These are phyloP conservation scores for Jatropha curcas DNA, from an alignment of 345 rosid genomes.

Conservation along the genomic window DNA sequence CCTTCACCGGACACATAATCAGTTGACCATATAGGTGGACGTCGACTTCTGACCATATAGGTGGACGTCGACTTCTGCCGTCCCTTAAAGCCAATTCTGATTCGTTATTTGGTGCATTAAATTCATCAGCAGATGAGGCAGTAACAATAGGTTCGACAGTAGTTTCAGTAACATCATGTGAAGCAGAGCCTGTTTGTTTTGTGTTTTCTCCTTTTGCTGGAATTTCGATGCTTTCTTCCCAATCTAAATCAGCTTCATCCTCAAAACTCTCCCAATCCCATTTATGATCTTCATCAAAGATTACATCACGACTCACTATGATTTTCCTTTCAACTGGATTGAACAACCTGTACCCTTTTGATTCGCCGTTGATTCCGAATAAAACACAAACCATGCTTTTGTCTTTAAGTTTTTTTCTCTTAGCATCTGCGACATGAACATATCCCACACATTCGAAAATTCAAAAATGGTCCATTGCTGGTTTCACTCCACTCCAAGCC, in stretches of 20 bases:
- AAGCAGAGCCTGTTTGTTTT: no score
- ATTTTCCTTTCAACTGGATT: neutral
- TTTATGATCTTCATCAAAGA: neutral
- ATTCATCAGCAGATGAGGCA: neutral
- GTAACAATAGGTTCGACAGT: neutral
- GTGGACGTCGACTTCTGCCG: neutral
- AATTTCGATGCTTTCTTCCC: neutral
- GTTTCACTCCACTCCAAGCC: no score
- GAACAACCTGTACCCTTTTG: neutral
- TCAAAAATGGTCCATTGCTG: no score
- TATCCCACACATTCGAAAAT: no score
- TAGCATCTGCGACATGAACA: no score
- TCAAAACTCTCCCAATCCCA: neutral
- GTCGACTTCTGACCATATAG: neutral
- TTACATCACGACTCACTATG: neutral
- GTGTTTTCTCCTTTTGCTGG: neutral
- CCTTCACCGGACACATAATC: neutral
- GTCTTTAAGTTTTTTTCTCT: neutral
- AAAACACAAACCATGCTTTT: neutral
- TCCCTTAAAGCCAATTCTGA: neutral
- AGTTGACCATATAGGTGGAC: no score
- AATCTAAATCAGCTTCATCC: neutral
- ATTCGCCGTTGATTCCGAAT: neutral
- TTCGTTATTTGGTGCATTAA: neutral
- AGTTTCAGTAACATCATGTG: neutral